Base-by-base conservation (phyloP, 306 rosid genomes). In the Glycine tomentella region DNA sequence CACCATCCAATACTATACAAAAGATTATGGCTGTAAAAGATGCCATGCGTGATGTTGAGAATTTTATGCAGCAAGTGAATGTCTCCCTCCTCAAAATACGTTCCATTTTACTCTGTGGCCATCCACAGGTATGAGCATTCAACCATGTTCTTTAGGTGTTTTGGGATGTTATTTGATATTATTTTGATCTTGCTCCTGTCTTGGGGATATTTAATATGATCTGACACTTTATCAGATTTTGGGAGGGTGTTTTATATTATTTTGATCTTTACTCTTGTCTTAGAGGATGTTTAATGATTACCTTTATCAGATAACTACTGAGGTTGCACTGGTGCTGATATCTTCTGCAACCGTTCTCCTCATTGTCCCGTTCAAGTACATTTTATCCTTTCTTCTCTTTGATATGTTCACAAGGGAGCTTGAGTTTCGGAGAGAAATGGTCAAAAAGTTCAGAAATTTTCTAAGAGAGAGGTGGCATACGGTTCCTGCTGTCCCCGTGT, bases 1-100 rank as follows among this genome's bases (percentile, higher is more conserved):
- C 97, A 48, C 99, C 99, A 71, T 93, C 99, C 52, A 95, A 93
- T 87, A 95, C 99, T 58, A 88, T 95, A 81, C 94, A 95, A 82
- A 95, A 95, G 87, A 90, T 95, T 53, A 91, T 95, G 36, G 99
- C 96, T 4, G 92, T 93, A 9, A 93, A 95, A 93, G 97, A 95
- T 75, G 99, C 92, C 75, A 91, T 95, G 97, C 94, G 81, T 2
- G 99, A 93, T 75, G 93, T 91, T 68, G 99, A 95, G 78, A 88
- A 75, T 72, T 79, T 78, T 59, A 64, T 93, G 70, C 99, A 95
- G 89, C 87, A 80, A 85, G 67, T 91, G 84, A 95, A 95, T 78
- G 97, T 95, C 72, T 79, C 89, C 2, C 92, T 95, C 57, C 88
- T 95, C 82, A 95, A 95, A 81, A 68, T 95, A 49, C 97, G 93